phyloP scores from a whole-genome alignment of 768 basidiomycete genomes.

The Xerocomellus chrysenteron region DNA sequence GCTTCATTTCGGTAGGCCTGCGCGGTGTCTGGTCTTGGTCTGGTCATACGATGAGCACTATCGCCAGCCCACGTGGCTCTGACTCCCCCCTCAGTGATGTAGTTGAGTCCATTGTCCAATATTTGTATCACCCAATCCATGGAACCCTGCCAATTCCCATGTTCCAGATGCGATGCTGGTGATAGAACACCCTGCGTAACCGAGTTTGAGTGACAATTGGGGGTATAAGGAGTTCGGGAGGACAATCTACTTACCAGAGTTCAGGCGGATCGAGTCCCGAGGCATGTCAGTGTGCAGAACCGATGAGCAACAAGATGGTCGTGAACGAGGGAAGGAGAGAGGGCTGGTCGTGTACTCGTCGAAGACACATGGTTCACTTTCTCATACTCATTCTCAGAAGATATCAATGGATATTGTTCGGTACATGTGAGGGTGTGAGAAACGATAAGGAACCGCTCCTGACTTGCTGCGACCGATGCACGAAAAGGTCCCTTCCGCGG shows the following conservation, averaged over 20 bases:
- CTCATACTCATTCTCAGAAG: not conserved
- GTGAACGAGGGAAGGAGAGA: not conserved
- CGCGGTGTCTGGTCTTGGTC: slow-evolving; percentile 48
- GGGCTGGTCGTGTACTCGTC: not conserved
- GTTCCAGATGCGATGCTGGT: slow-evolving; percentile 62
- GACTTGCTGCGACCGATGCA: not conserved
- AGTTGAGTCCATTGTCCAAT: slow-evolving; percentile 57
- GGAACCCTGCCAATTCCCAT: slow-evolving; percentile 54
- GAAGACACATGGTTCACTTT: not conserved
- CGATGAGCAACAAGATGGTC: not conserved
- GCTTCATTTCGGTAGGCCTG: slow-evolving; percentile 60
- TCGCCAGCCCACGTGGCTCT: not conserved
- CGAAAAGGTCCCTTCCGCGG: not conserved
- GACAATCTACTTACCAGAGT: slow-evolving; percentile 46
- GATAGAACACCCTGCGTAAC: slow-evolving; percentile 40
- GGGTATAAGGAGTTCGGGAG: not conserved
- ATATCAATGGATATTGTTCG: not conserved
- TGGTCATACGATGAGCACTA: not conserved
- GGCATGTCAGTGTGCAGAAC: slow-evolving; percentile 42
- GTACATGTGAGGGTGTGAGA: not conserved
- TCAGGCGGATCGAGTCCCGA: slow-evolving; percentile 58
- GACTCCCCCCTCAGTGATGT: slow-evolving; percentile 46
- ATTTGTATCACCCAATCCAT: slow-evolving; percentile 61
- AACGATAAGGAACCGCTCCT: not conserved
- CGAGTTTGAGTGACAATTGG: not conserved